Conservation (phyloP, 2,329 filamentous ascomycete genomes). For the Trichoderma guizhouense region DNA sequence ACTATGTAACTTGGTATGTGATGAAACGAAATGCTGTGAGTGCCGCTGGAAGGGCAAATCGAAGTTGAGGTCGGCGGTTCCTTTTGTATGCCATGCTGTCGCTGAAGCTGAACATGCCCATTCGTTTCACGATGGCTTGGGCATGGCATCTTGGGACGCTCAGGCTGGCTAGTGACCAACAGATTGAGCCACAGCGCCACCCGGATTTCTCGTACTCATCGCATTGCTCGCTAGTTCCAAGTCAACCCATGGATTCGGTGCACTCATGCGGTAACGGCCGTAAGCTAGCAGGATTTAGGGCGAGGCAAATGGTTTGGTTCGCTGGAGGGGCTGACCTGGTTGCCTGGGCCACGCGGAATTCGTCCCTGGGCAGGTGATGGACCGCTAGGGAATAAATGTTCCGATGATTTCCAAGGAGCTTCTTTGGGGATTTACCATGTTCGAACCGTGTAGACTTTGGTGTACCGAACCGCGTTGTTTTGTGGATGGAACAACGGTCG, state of each 20-base stretch:
- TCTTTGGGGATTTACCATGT: neutral
- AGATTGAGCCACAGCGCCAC: neutral
- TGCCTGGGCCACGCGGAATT: neutral
- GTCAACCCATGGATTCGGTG: neutral
- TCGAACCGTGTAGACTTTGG: neutral
- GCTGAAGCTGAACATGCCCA: neutral
- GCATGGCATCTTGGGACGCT: neutral
- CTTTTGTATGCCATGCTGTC: neutral
- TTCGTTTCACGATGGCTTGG: neutral
- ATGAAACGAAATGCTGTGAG: neutral
- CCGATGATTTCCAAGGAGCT: neutral
- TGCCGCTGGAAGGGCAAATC: neutral
- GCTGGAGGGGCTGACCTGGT: neutral
- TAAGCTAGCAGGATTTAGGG: neutral
- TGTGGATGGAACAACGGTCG: neutral
- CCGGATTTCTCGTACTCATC: constrained; percentile 10
- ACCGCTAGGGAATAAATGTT: neutral
- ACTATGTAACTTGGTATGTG: neutral
- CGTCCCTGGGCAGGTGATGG: neutral
- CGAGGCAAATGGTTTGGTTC: neutral
- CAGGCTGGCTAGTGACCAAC: neutral
- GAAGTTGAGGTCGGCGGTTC: neutral
- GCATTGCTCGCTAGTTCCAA: neutral
- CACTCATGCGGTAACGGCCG: neutral
- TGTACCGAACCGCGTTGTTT: neutral